These are phyloP conservation scores for Aspergillus panamensis DNA, from an alignment of 495 filamentous ascomycete genomes.

Conservation along the genomic window DNA sequence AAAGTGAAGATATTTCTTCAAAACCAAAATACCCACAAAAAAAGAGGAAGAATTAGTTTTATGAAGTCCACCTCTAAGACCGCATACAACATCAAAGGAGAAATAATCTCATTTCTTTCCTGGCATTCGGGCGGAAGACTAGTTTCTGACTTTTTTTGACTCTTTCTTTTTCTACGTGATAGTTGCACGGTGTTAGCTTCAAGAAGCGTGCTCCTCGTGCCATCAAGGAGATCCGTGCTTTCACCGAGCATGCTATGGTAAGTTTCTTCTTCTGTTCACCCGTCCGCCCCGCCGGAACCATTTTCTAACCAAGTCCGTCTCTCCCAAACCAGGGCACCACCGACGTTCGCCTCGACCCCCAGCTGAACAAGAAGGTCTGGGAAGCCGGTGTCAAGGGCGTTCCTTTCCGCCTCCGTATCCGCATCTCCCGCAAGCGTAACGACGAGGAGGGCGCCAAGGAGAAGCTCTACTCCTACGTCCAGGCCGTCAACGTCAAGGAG, in stretches of 20 bases:
- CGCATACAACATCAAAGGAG: slow-evolving; percentile 30
- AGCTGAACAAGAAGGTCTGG: slow-evolving; percentile 99
- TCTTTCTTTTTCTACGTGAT: slow-evolving; percentile 24
- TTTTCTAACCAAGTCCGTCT: background rate
- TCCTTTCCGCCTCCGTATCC: slow-evolving; percentile 90
- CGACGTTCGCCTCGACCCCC: slow-evolving; percentile 96
- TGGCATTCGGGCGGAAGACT: slow-evolving; percentile 63
- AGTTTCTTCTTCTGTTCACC: slow-evolving; percentile 31
- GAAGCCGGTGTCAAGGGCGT: slow-evolving; percentile 98
- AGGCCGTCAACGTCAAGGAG: slow-evolving; percentile 99
- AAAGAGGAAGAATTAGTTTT: slow-evolving; percentile 58
- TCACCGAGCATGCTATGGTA: slow-evolving; percentile 94
- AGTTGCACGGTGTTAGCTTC: slow-evolving; percentile 96
- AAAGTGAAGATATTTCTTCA: background rate
- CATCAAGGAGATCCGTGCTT: slow-evolving; percentile 98
- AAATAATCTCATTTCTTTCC: slow-evolving; percentile 27
- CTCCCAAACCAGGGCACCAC: slow-evolving; percentile 69
- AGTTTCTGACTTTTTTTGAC: slow-evolving; percentile 42
- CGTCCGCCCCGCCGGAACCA: slow-evolving; percentile 3
- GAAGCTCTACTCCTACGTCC: slow-evolving; percentile 97
- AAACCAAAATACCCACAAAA: slow-evolving; percentile 8
- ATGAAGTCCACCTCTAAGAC: slow-evolving; percentile 65
- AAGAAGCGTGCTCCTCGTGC: slow-evolving; percentile 98
- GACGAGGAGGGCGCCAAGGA: slow-evolving; percentile 99
- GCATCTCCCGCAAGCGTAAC: slow-evolving; percentile 99